Conservation (phyloP, 306 rosid genomes). For the Corylus avellana region DNA sequence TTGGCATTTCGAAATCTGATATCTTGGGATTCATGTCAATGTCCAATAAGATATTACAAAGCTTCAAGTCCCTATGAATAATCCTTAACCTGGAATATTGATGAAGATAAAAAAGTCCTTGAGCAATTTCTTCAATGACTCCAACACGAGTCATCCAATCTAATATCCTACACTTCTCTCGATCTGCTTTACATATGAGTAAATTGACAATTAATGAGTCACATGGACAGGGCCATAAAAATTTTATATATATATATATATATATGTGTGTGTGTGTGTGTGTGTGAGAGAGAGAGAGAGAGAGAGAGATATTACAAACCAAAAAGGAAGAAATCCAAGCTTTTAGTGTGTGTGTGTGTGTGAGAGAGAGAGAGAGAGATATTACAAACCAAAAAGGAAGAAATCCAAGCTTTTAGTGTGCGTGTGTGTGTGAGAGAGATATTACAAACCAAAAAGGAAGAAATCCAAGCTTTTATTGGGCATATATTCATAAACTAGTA, state of each 20-base stretch:
- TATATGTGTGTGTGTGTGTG: no score
- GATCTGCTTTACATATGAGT: slow-evolving; percentile 18
- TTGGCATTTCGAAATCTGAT: slow-evolving; percentile 38
- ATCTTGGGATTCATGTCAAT: slow-evolving; percentile 35
- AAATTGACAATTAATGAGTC: neutral
- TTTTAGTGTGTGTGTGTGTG: no score
- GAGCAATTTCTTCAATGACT: slow-evolving; percentile 28
- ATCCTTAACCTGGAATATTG: slow-evolving; percentile 35
- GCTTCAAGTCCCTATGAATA: slow-evolving; percentile 35
- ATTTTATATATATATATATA: no score
- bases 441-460: slow-evolving; percentile 33
- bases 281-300: no score
- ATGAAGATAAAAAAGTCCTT: slow-evolving; percentile 33
- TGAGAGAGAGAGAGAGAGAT: no score
- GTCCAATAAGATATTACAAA: slow-evolving; percentile 36
- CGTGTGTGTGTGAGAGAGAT: neutral
- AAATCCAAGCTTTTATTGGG: slow-evolving; percentile 40
- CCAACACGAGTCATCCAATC: slow-evolving; percentile 27
- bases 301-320: no score
- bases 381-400: neutral
- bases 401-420: no score
- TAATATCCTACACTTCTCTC: slow-evolving; percentile 6
- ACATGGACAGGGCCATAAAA: neutral
- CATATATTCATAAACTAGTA: slow-evolving; percentile 34
- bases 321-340: no score